Conservation (phyloP, 352 stramenopile species). For the Phytophthora sp. region DNA sequence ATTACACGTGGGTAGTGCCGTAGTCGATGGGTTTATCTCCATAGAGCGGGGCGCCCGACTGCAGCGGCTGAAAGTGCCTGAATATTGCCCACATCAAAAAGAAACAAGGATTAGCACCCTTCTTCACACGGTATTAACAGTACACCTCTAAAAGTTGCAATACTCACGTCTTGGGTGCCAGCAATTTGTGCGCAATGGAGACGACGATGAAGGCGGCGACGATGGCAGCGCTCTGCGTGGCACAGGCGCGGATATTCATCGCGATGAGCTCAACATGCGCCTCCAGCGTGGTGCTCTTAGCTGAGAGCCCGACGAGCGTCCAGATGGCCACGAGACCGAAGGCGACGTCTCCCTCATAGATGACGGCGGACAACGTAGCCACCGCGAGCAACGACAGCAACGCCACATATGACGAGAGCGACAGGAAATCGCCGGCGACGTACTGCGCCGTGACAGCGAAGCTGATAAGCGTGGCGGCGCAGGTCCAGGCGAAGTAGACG, state of each 20-base stretch:
- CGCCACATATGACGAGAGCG: conserved; percentile 60
- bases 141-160: neutral
- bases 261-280: conserved; percentile 49
- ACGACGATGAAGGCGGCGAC: conserved; percentile 71
- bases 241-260: conserved; percentile 66
- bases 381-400: conserved; percentile 65
- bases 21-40: conserved; percentile 56
- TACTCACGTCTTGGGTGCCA: conserved; percentile 45
- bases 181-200: conserved; percentile 40
- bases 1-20: conserved; percentile 40
- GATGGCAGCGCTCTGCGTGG: conserved; percentile 62
- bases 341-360: conserved; percentile 64
- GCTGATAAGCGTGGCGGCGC: conserved; percentile 71
- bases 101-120: conserved; percentile 8
- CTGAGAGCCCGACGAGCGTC: conserved; percentile 58
- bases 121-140: neutral
- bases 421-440: conserved; percentile 50
- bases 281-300: conserved; percentile 62
- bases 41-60: conserved; percentile 46
- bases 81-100: too few species aligned
- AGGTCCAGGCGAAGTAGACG: conserved; percentile 81
- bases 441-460: conserved; percentile 69
- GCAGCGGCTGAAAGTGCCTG: conserved; percentile 29
- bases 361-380: conserved; percentile 57
- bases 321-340: conserved; percentile 72